A percentile compares a stretch with the other conserved stretches of the same genome.
These are phyloP conservation scores for Nepenthes gracilis DNA, from an alignment of 148 eudicot genomes.

Conservation along the genomic window DNA sequence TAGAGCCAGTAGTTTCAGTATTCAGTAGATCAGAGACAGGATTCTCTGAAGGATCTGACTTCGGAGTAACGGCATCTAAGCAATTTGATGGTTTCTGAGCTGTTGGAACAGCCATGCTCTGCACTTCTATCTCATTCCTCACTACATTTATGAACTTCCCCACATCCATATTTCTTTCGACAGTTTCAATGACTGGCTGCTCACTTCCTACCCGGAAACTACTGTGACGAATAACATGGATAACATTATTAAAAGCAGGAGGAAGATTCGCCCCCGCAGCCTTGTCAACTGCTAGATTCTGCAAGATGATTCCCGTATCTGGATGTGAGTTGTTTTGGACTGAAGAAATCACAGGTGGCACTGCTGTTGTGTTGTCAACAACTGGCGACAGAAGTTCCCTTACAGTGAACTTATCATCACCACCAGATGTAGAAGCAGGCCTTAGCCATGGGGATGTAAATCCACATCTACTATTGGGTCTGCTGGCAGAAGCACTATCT, in stretches of 20 bases:
- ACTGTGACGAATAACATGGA: conserved; percentile 49
- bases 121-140: conserved; percentile 31
- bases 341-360: conserved; percentile 17
- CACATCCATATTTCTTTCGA: conserved; percentile 39
- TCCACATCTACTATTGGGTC: conserved; percentile 25
- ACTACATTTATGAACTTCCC: conserved; percentile 26
- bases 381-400: conserved; percentile 47
- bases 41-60: conserved; percentile 22
- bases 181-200: conserved; percentile 31
- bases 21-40: conserved; percentile 23
- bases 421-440: conserved; percentile 24
- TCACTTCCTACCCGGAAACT: conserved; percentile 43
- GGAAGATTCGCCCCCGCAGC: conserved; percentile 21
- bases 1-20: conserved; percentile 11
- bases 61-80: conserved; percentile 18
- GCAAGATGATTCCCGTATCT: conserved; percentile 19
- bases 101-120: conserved; percentile 18
- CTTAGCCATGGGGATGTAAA: conserved; percentile 19
- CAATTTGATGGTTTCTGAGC: conserved; percentile 22
- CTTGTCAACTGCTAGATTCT: conserved; percentile 28
- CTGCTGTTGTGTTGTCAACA: conserved; percentile 15
- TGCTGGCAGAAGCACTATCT: conserved; percentile 18
- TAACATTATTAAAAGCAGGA: conserved; percentile 36
- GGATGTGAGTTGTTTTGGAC: conserved; percentile 17
- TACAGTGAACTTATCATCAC: conserved; percentile 71